Percentiles rank a stretch among this genome's conserved stretches.
Evolutionary conservation across 495 filamentous ascomycete genomes (phyloP).

Genomic region (Aspergillus sclerotioniger): DNA sequence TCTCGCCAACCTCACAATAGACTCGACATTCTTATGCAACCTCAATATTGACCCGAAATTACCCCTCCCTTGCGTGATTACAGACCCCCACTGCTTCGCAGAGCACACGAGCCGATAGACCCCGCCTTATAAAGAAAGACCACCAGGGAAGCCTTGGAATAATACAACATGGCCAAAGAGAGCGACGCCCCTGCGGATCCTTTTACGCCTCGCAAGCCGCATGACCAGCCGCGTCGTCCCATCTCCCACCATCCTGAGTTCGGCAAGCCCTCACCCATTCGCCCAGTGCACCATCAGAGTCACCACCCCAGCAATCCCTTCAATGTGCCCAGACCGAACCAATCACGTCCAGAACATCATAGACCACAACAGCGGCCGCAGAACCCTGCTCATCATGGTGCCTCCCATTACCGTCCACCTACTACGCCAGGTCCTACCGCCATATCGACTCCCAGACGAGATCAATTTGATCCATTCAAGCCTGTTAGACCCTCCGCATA

Average conservation of each 20-base stretch:
- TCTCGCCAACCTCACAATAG: not conserved
- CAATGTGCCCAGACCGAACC: conserved; percentile 51
- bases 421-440: conserved; percentile 15
- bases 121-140: not conserved
- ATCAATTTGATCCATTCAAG: conserved; percentile 45
- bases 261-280: conserved; percentile 54
- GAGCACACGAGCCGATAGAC: not conserved
- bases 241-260: conserved; percentile 51
- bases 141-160: not conserved
- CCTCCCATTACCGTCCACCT: conserved; percentile 22
- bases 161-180: conserved; percentile 41
- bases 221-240: conserved; percentile 24
- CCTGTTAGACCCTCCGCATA: conserved; percentile 42
- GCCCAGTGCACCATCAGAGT: conserved; percentile 40
- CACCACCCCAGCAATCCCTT: conserved; percentile 45
- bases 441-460: conserved; percentile 26
- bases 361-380: conserved; percentile 28
- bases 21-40: not conserved
- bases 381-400: conserved; percentile 17
- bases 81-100: not conserved
- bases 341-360: conserved; percentile 50
- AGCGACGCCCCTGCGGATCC: conserved; percentile 36
- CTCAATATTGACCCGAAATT: not conserved
- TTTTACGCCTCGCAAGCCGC: conserved; percentile 31
- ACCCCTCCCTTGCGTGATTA: not conserved